Evolutionary conservation across 2,329 filamentous ascomycete species (phyloP).

Genomic region (Fusarium concolor): DNA sequence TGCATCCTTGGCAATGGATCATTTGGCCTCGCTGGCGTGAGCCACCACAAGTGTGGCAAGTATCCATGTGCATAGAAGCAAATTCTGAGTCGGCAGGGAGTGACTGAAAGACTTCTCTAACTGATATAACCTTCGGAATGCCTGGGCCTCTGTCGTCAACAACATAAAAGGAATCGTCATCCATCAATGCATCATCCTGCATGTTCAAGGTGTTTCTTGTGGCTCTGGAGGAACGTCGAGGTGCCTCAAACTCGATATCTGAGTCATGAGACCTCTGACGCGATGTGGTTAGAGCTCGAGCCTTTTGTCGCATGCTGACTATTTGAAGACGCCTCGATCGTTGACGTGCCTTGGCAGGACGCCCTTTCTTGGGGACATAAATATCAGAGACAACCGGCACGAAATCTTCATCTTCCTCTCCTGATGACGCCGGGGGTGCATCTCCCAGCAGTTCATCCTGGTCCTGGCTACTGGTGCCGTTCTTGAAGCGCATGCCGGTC

Average conservation of each 20-base stretch:
- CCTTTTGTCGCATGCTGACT: slow-evolving; percentile 23
- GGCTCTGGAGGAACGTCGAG: slow-evolving; percentile 62
- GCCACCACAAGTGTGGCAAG: slow-evolving; percentile 76
- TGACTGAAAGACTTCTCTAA: slow-evolving; percentile 79
- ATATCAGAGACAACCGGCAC: slow-evolving; percentile 54
- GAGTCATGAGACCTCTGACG: slow-evolving; percentile 51
- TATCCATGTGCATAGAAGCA: slow-evolving; percentile 72
- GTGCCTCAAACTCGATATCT: slow-evolving; percentile 65
- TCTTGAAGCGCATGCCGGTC: slow-evolving; percentile 44
- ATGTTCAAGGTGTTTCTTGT: slow-evolving; percentile 59
- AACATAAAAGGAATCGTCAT: slow-evolving; percentile 68
- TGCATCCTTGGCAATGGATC: slow-evolving; percentile 92
- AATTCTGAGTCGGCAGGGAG: slow-evolving; percentile 74
- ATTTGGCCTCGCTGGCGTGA: slow-evolving; percentile 70
- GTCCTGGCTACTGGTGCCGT: slow-evolving; percentile 38
- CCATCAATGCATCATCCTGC: slow-evolving; percentile 65
- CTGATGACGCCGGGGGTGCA: slow-evolving; percentile 41
- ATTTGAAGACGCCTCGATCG: slow-evolving; percentile 39
- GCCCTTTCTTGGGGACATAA: slow-evolving; percentile 37
- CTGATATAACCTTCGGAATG: slow-evolving; percentile 68
- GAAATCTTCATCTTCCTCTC: slow-evolving; percentile 52
- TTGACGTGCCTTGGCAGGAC: slow-evolving; percentile 36
- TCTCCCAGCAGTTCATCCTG: slow-evolving; percentile 51
- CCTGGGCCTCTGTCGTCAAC: slow-evolving; percentile 59
- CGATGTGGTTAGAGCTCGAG: neutral